A percentile compares a stretch with the other conserved stretches of the same genome.
Evolutionary conservation across 2,329 filamentous ascomycete genomes (phyloP).

Genomic region (Talaromyces sp.): DNA sequence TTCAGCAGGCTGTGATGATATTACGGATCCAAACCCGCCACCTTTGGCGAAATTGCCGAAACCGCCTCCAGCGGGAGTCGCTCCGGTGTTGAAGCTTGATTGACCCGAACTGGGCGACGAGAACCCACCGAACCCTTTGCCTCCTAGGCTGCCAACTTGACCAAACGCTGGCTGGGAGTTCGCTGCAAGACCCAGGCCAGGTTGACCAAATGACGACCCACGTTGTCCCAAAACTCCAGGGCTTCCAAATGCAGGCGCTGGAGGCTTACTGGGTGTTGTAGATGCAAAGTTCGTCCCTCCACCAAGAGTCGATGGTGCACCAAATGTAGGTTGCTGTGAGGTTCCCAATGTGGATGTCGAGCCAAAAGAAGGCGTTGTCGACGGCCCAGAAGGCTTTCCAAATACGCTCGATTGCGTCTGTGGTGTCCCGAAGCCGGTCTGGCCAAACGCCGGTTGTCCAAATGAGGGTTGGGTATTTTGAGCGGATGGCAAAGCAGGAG

Average conservation of each 20-base stretch:
- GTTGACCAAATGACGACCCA: constrained; percentile 31
- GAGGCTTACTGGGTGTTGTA: constrained; percentile 16
- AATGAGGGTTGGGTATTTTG: neutral
- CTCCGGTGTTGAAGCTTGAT: constrained; percentile 6
- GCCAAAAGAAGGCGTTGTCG: constrained; percentile 27
- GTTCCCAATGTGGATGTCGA: constrained; percentile 23
- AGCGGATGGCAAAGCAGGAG: constrained; percentile 16
- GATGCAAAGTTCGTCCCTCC: constrained; percentile 26
- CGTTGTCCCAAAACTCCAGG: constrained; percentile 29
- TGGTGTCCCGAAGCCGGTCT: constrained; percentile 23
- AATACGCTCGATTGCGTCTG: constrained; percentile 6
- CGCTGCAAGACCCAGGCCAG: constrained; percentile 25
- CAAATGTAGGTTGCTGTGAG: constrained; percentile 24
- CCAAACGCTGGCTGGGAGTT: constrained; percentile 24
- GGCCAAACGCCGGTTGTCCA: constrained; percentile 17
- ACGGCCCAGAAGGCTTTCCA: constrained; percentile 22
- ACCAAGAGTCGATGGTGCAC: constrained; percentile 24
- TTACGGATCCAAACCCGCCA: constrained; percentile 35
- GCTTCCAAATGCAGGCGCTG: constrained; percentile 28
- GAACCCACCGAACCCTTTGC: constrained; percentile 16
- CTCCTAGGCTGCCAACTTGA: constrained; percentile 18
- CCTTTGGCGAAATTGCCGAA: constrained; percentile 19
- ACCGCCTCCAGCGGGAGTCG: constrained; percentile 6
- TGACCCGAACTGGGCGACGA: constrained; percentile 11
- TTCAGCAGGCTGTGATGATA: constrained; percentile 15